Conservation (phyloP, 208 protist genomes). For the Trypanosoma melophagium region DNA sequence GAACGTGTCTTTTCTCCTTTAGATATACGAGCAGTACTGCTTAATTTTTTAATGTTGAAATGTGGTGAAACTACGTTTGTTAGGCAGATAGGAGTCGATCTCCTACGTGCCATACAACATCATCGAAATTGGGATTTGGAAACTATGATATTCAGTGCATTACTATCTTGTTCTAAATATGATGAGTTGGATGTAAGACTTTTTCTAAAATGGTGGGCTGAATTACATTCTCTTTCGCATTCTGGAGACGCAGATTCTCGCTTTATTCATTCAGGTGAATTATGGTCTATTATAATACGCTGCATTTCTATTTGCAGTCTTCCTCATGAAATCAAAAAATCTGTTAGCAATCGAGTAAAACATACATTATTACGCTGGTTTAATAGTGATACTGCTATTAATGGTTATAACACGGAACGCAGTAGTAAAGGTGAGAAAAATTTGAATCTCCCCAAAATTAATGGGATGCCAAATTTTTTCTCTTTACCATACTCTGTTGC, state of each 20-base stretch:
- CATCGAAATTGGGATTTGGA: constrained; percentile 19
- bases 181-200: constrained; percentile 17
- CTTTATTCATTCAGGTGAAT: not conserved
- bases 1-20: not conserved
- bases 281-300: not conserved
- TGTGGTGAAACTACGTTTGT: constrained; percentile 12
- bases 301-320: constrained; percentile 11
- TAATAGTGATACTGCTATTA: not conserved
- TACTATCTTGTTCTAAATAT: constrained; percentile 21
- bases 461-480: constrained; percentile 2
- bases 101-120: constrained; percentile 15
- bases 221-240: constrained; percentile 3
- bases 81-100: constrained; percentile 2
- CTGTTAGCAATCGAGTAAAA: constrained; percentile 3
- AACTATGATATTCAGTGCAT: constrained; percentile 15
- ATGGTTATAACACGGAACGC: not conserved
- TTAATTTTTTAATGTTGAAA: constrained; percentile 16
- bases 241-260: not conserved
- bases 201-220: constrained; percentile 19
- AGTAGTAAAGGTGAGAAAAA: not conserved
- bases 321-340: not conserved
- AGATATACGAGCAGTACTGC: not conserved
- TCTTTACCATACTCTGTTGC: constrained; percentile 3
- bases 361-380: constrained; percentile 13
- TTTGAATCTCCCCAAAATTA: constrained; percentile 7